phyloP scores from a whole-genome alignment of 2,329 filamentous ascomycete species.

The Allantophomopsis lycopodina region DNA sequence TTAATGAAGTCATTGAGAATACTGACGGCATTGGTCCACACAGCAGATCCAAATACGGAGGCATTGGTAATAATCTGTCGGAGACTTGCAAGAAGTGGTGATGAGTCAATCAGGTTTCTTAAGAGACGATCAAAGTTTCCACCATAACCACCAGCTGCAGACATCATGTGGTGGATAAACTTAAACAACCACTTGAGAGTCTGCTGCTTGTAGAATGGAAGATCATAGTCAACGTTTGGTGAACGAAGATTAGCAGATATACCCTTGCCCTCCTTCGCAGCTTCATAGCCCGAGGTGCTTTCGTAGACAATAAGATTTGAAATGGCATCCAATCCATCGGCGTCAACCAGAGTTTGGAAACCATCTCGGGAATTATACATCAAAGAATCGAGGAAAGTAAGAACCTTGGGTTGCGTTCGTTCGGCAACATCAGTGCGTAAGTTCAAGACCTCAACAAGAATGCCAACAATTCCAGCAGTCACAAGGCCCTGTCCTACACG shows the following conservation, averaged over 20 bases:
- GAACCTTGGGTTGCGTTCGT: constrained; percentile 68
- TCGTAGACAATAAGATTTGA: constrained; percentile 76
- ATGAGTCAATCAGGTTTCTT: constrained; percentile 88
- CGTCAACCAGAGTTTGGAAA: constrained; percentile 68
- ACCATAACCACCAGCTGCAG: constrained; percentile 50
- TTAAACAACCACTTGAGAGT: constrained; percentile 89
- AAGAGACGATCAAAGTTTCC: constrained; percentile 82
- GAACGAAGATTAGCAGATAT: constrained; percentile 63
- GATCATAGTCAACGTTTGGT: constrained; percentile 78
- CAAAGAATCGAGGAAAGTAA: constrained; percentile 79
- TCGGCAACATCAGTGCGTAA: constrained; percentile 72
- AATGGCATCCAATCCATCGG: constrained; percentile 78
- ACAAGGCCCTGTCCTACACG: constrained; percentile 75
- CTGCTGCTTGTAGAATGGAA: constrained; percentile 87
- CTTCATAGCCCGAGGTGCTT: constrained; percentile 53
- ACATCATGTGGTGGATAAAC: constrained; percentile 93
- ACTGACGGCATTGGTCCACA: constrained; percentile 90
- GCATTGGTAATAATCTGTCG: constrained; percentile 72
- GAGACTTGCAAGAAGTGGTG: constrained; percentile 66
- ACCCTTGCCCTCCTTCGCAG: constrained; percentile 55
- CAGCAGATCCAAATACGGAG: constrained; percentile 71
- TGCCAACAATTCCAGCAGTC: constrained; percentile 75
- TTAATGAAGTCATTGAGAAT: constrained; percentile 95
- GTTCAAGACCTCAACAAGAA: constrained; percentile 78
- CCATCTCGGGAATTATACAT: constrained; percentile 77